Base-by-base conservation (phyloP, 176 grass and related monocot species). In the Cenchrus fungigraminus region DNA sequence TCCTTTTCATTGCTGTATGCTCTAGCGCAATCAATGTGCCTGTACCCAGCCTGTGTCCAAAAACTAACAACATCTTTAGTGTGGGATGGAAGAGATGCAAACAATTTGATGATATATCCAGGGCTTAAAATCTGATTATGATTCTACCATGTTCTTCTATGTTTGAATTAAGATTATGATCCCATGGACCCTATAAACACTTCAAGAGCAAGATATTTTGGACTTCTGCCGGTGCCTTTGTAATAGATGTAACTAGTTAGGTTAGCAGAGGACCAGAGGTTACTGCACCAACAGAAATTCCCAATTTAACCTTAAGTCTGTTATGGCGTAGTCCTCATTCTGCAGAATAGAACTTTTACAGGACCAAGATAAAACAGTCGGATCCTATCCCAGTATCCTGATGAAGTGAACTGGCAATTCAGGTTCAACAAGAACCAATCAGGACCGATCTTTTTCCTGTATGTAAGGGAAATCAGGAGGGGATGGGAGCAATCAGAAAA, bases 1-100 rank as follows among this genome's bases (percentile, higher is more conserved):
- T 95, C 93, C 55, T 91, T 87, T 67, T 92, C 89, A 53, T 94
- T 94, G 34, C 19, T 0, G 83, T 94, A 94, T 59, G 50, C 84
- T 78, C 71, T 65, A 42, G 93, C 90, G 80, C 90, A 95, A 32
- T 95, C 93, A 49, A 95, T 88, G 84, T 95, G 93, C 47, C 93
- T 83, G 83, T 92, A 94, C 2, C 89, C 92, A 87, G 77, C 87
- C 87, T 94, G 86, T 53, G 63, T 10, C 52, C 47, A 3, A 58
- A 63, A 57, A 59, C 13, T 20, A 83, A 47, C 73, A 17, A 5
- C 16, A 86, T 12, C 51, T 77, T 60, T 76, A 84, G n/a, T 46
- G 40, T 5, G 1, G 25, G 20, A 40, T 65, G 15, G 11, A 83
- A 74, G 61, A 3, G 47, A 20, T 49, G 9, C 1, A 54, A 20